Base-by-base conservation (phyloP, 345 rosid species). In the Rhodamnia argentea region DNA sequence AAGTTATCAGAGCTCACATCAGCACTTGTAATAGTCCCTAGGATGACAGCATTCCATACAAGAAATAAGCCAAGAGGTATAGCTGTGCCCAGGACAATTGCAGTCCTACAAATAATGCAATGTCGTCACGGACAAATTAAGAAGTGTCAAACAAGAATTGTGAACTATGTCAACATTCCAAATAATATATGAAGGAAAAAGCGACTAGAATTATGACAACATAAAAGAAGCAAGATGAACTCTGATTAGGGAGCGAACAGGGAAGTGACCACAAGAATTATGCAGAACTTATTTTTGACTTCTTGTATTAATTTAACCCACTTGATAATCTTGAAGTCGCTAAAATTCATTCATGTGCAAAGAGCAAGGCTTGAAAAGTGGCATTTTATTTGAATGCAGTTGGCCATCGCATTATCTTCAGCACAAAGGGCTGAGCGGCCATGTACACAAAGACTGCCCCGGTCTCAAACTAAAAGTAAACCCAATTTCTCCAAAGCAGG, bases 41-140 rank as follows among this genome's bases (percentile, higher is more conserved):
- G 91, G 86, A 96, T 93, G 44, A 95, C 98, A 87, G 90, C 99
- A 84, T 96, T 89, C 98, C 99, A 95, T 76, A 95, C 95, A 85
- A 96, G 95, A 91, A 96, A 96, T 90, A 95, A 89, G 58, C 92
- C 95, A 23, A 96, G 97, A 40, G 96, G 98, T 86, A 96, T 93
- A 85, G 95, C 95, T n/a, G 99, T 95, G 87, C 95, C 99, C 29
- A 93, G 87, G 84, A 96, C 90, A 88, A 95, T 95, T 13, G 98
- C 95, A 32, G 94, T 95, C 94, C 98, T 95, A 93, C 88, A 91
- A 88, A 84, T 23, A 84, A 16, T 20, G 59, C 32, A 64, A 62
- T 50, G 84, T 52, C 22, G 23, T 14, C 56, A n/a, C 29, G 59
- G 57, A 52, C 47, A 18, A 70, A 64, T 15, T 64, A 64, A 26